These are phyloP conservation scores for Lavandula angustifolia DNA, from an alignment of 257 asterid genomes.

Conservation along the genomic window DNA sequence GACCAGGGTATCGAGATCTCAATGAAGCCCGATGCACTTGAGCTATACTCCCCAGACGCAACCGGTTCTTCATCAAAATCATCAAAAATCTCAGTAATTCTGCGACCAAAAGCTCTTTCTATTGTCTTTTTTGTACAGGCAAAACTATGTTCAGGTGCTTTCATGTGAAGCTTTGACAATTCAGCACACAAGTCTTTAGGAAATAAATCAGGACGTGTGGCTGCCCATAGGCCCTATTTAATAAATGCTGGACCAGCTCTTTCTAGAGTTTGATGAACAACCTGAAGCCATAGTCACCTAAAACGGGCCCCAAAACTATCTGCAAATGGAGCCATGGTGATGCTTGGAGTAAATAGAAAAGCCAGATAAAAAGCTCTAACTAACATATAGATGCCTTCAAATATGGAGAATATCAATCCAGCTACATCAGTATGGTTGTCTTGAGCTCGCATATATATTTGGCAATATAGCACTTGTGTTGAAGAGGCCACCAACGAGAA, in stretches of 20 bases:
- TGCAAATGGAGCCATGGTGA: slow-evolving; percentile 90
- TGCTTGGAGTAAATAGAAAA: slow-evolving; percentile 76
- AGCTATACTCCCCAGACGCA: slow-evolving; percentile 88
- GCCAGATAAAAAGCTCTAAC: slow-evolving; percentile 66
- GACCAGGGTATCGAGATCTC: slow-evolving; percentile 57
- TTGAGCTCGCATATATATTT: slow-evolving; percentile 63
- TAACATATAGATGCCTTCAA: slow-evolving; percentile 61
- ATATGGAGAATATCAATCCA: slow-evolving; percentile 43
- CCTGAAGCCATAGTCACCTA: slow-evolving; percentile 80
- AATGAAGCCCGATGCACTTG: slow-evolving; percentile 84
- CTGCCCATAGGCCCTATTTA: slow-evolving; percentile 99
- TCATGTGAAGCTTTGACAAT: slow-evolving; percentile 85
- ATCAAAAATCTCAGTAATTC: slow-evolving; percentile 65
- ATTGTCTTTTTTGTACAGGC: slow-evolving; percentile 67
- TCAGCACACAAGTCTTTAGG: slow-evolving; percentile 80
- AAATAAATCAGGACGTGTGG: slow-evolving; percentile 93
- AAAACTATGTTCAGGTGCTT: slow-evolving; percentile 93
- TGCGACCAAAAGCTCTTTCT: slow-evolving; percentile 78
- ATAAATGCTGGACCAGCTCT: slow-evolving; percentile 97
- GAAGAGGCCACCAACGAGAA: too few relatives aligned
- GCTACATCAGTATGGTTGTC: slow-evolving; percentile 59
- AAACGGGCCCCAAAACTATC: slow-evolving; percentile 71
- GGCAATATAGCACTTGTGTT: too few relatives aligned
- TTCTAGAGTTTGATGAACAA: slow-evolving; percentile 80
- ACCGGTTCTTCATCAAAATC: slow-evolving; percentile 83